phyloP scores from a whole-genome alignment of 352 stramenopile genomes.

The Thalassiosira pacifica region DNA sequence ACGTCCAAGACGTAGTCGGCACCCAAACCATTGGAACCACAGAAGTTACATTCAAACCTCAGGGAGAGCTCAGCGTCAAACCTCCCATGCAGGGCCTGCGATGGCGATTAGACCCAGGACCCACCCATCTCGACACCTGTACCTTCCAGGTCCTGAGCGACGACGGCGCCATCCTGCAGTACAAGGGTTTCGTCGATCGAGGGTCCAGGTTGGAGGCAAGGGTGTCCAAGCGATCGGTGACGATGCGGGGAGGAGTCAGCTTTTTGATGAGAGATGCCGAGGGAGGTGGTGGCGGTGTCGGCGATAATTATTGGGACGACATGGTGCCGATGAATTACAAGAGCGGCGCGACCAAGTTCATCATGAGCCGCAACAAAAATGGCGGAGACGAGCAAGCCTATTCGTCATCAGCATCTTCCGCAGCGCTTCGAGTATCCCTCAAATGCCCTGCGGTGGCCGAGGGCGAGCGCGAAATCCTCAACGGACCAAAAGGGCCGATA shows the following conservation, averaged over 20 bases:
- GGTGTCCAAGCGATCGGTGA: slow-evolving; percentile 80
- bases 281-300: no score
- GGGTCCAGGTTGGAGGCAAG: slow-evolving; percentile 83
- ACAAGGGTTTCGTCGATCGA: slow-evolving; percentile 85
- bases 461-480: slow-evolving; percentile 61
- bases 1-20: slow-evolving; percentile 83
- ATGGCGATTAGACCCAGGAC: slow-evolving; percentile 84
- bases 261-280: slow-evolving; percentile 85
- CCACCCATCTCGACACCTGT: slow-evolving; percentile 87
- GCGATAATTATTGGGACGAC: slow-evolving; percentile 85
- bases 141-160: slow-evolving; percentile 86
- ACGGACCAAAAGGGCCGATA: slow-evolving; percentile 58
- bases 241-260: slow-evolving; percentile 80
- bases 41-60: slow-evolving; percentile 71
- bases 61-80: slow-evolving; percentile 74
- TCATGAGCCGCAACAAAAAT: slow-evolving; percentile 73
- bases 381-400: background rate
- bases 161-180: slow-evolving; percentile 84
- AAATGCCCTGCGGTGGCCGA: slow-evolving; percentile 50
- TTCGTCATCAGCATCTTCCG: slow-evolving; percentile 2
- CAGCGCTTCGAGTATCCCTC: slow-evolving; percentile 14
- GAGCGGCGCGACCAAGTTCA: slow-evolving; percentile 83
- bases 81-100: slow-evolving; percentile 78
- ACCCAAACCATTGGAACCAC: slow-evolving; percentile 79
- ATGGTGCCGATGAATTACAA: slow-evolving; percentile 86